Evolutionary conservation across 179 eudicot genomes (phyloP).

Genomic region (Camellia oleifera): DNA sequence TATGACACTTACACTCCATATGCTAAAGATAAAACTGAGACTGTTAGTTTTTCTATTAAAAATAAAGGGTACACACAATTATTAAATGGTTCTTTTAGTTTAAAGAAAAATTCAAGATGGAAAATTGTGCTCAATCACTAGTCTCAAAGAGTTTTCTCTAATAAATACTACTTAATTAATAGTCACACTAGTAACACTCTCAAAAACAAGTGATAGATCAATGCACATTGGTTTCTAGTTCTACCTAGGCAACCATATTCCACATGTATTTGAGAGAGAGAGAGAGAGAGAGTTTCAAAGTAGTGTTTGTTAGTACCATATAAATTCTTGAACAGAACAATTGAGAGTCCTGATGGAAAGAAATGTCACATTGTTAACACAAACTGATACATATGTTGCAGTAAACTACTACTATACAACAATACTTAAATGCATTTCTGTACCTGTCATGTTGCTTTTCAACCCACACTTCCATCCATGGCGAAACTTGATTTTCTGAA

Average conservation of each 20-base stretch:
- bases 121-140: too few relatives aligned
- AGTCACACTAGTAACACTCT: background rate
- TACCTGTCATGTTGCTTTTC: conserved; percentile 67
- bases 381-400: conserved; percentile 4
- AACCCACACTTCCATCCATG: conserved; percentile 98
- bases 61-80: too few relatives aligned
- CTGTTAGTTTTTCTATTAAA: too few relatives aligned
- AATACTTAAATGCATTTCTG: conserved; percentile 9
- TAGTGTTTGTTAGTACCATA: background rate
- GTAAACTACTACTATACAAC: background rate
- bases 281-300: background rate
- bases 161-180: too few relatives aligned
- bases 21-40: too few relatives aligned
- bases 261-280: background rate
- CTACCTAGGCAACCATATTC: conserved; percentile 6
- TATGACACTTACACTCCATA: too few relatives aligned
- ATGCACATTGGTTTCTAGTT: background rate
- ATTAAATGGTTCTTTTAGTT: too few relatives aligned
- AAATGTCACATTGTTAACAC: background rate
- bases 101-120: too few relatives aligned
- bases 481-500: conserved; percentile 76
- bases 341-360: background rate
- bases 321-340: background rate
- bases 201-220: background rate
- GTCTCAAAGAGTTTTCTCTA: too few relatives aligned